A percentile compares a stretch with the other conserved stretches of the same genome.
Conservation (phyloP, 139 green algal species). For the Trebouxia sp. region DNA sequence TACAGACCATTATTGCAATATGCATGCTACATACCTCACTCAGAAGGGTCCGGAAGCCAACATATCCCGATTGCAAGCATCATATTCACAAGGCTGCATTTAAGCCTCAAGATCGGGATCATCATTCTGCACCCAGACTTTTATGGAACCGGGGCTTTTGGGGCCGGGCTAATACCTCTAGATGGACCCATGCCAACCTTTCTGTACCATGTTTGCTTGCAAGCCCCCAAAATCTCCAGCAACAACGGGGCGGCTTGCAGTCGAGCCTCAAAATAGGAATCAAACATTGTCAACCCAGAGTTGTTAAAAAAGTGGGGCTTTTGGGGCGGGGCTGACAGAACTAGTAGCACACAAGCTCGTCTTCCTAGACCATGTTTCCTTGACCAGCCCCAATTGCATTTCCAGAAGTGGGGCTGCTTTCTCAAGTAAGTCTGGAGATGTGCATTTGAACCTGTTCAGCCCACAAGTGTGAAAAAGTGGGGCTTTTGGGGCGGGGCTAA, state of each 20-base stretch:
- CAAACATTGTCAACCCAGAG: slow-evolving; percentile 24
- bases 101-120: slow-evolving; percentile 13
- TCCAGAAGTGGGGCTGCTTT: slow-evolving; percentile 25
- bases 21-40: slow-evolving; percentile 11
- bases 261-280: slow-evolving; percentile 22
- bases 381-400: slow-evolving; percentile 26
- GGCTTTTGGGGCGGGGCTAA: slow-evolving; percentile 14
- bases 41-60: slow-evolving; percentile 16
- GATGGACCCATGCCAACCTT: slow-evolving; percentile 25
- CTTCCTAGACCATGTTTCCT: slow-evolving; percentile 25
- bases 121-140: slow-evolving; percentile 5
- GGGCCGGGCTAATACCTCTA: slow-evolving; percentile 15
- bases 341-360: slow-evolving; percentile 28
- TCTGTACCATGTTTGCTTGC: slow-evolving; percentile 28
- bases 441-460: slow-evolving; percentile 24
- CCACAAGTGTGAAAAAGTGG: slow-evolving; percentile 21
- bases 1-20: slow-evolving; percentile 24
- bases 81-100: slow-evolving; percentile 6
- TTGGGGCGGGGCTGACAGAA: slow-evolving; percentile 13
- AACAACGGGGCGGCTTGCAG: slow-evolving; percentile 21
- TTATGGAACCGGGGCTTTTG: slow-evolving; percentile 20
- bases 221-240: slow-evolving; percentile 15
- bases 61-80: slow-evolving; percentile 21
- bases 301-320: slow-evolving; percentile 20
- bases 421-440: slow-evolving; percentile 17